A percentile compares a stretch with the other conserved stretches of the same genome.
phyloP scores from a whole-genome alignment of 192 early-diverging fungal genomes.

The Chytriomyces confervae region DNA sequence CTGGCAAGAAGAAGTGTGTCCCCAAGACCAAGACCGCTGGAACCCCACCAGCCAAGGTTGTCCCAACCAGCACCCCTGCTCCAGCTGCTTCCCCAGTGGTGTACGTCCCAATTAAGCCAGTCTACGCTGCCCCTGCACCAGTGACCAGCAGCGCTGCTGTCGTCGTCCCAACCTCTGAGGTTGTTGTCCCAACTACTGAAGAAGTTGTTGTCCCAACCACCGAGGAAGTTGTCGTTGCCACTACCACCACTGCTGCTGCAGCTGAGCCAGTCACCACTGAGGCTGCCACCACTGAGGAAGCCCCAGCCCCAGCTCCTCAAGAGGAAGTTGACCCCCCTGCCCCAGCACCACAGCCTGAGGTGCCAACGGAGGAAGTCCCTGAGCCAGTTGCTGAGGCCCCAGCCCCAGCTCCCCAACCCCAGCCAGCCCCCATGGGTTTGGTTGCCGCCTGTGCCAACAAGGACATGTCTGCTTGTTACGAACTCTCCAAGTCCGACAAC shows the following conservation, averaged over 20 bases:
- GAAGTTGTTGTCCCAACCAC: not conserved
- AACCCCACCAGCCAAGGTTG: not conserved
- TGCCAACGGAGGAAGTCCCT: not conserved
- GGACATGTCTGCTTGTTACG: not conserved
- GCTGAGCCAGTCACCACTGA: not conserved
- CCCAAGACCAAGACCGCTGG: not conserved
- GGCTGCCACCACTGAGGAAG: not conserved
- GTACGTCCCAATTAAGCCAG: not conserved
- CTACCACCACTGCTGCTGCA: not conserved
- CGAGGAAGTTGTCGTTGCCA: not conserved
- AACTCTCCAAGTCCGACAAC: no score
- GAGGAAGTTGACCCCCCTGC: slow-evolving; percentile 3
- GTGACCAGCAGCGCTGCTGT: not conserved
- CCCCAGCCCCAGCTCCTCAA: slow-evolving; percentile 22
- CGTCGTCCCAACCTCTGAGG: not conserved
- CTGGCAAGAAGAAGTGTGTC: slow-evolving; percentile 11
- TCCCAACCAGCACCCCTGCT: not conserved
- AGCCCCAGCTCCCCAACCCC: not conserved
- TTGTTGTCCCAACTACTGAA: not conserved
- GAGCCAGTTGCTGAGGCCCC: not conserved
- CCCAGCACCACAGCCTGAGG: not conserved
- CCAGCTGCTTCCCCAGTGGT: not conserved
- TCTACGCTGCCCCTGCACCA: not conserved
- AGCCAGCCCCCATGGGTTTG: not conserved
- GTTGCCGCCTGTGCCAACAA: not conserved